These are phyloP conservation scores for Penicillium maclennaniae DNA, from an alignment of 495 filamentous ascomycete genomes.

Conservation along the genomic window DNA sequence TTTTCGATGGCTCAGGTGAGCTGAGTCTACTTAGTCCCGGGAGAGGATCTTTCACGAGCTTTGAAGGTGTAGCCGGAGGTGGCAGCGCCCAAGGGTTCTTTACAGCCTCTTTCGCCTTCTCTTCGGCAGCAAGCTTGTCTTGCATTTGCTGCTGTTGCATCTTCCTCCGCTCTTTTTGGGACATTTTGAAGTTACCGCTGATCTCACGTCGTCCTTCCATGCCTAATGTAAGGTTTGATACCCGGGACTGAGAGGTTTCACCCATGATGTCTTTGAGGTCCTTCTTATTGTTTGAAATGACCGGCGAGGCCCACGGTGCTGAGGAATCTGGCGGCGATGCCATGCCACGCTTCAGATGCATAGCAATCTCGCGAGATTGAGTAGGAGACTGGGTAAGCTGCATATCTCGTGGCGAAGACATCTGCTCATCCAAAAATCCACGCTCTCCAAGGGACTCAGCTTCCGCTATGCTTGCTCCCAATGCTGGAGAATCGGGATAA, in stretches of 20 bases:
- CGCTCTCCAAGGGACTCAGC: conserved; percentile 27
- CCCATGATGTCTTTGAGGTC: conserved; percentile 82
- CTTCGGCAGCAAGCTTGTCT: conserved; percentile 44
- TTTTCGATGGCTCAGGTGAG: conserved; percentile 21
- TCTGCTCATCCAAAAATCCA: conserved; percentile 33
- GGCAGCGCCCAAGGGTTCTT: conserved; percentile 72
- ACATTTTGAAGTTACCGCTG: conserved; percentile 54
- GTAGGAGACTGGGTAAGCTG: conserved; percentile 30
- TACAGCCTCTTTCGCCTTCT: conserved; percentile 44
- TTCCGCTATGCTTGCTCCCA: conserved; percentile 29
- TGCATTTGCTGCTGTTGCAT: conserved; percentile 67
- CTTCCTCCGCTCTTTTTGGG: conserved; percentile 88
- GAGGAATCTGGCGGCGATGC: conserved; percentile 12
- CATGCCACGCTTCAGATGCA: conserved; percentile 20
- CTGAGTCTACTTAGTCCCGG: conserved; percentile 20
- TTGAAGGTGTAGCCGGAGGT: conserved; percentile 14
- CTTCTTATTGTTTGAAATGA: conserved; percentile 58
- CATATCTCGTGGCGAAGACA: conserved; percentile 27
- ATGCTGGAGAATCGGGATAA: conserved; percentile 26
- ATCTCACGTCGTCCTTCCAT: conserved; percentile 49
- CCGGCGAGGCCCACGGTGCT: conserved; percentile 59
- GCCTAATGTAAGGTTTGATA: conserved; percentile 71
- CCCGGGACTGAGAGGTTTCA: conserved; percentile 58
- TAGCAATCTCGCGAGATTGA: conserved; percentile 21
- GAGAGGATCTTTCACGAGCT: conserved; percentile 19